phyloP scores from a whole-genome alignment of 805 yeast genomes.

The Kuraishia ogatae region DNA sequence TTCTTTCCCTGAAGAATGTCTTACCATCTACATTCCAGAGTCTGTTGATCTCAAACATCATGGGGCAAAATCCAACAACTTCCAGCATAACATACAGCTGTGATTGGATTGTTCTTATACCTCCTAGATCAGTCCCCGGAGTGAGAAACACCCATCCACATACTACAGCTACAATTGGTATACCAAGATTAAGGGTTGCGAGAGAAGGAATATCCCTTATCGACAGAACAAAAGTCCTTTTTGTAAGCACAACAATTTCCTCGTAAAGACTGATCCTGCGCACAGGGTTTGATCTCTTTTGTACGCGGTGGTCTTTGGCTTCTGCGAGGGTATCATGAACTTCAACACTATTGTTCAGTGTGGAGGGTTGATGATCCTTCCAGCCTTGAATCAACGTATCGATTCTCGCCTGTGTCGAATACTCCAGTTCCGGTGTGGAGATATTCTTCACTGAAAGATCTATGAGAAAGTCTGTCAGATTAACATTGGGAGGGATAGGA shows the following conservation, averaged over 20 bases:
- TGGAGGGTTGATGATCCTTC: slow-evolving; percentile 10
- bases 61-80: slow-evolving; percentile 39
- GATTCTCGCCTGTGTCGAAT: slow-evolving; percentile 16
- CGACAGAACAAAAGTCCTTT: slow-evolving; percentile 24
- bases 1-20: slow-evolving; percentile 46
- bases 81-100: slow-evolving; percentile 37
- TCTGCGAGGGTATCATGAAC: background rate
- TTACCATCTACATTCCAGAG: slow-evolving; percentile 40
- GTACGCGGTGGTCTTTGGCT: slow-evolving; percentile 23
- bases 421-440: slow-evolving; percentile 18
- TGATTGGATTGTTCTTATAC: slow-evolving; percentile 48
- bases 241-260: slow-evolving; percentile 20
- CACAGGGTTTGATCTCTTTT: background rate
- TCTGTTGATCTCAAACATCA: slow-evolving; percentile 43
- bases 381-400: slow-evolving; percentile 19
- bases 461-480: slow-evolving; percentile 26
- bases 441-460: slow-evolving; percentile 28
- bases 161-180: slow-evolving; percentile 35
- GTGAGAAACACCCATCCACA: slow-evolving; percentile 63
- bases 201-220: slow-evolving; percentile 26
- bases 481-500: slow-evolving; percentile 5
- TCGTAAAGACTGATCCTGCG: slow-evolving; percentile 1
- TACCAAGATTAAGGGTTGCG: slow-evolving; percentile 21
- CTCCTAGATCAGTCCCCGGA: slow-evolving; percentile 46
- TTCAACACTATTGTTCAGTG: background rate